phyloP scores from a whole-genome alignment of 1,284 basidiomycete species.

The Coniferiporia sulphurascens region DNA sequence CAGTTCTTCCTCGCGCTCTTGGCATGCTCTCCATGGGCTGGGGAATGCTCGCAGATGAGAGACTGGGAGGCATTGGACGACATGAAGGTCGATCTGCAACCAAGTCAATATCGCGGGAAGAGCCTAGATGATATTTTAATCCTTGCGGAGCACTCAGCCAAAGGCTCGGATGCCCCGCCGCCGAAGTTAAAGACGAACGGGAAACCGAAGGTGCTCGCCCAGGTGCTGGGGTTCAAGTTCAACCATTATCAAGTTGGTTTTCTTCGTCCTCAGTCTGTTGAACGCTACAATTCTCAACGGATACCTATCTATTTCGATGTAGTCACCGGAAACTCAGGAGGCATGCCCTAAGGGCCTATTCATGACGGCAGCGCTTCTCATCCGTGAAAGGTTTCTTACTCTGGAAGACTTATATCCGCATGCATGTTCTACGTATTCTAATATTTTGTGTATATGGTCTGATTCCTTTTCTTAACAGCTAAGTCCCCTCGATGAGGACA shows the following conservation, averaged over 20 bases:
- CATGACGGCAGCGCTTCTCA: constrained; percentile 80
- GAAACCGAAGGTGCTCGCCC: constrained; percentile 70
- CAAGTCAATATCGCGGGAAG: constrained; percentile 50
- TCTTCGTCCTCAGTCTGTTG: constrained; percentile 3
- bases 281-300: constrained; percentile 6
- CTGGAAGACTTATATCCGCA: constrained; percentile 86
- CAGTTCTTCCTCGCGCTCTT: constrained; percentile 90
- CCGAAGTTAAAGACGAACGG: constrained; percentile 26
- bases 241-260: constrained; percentile 74
- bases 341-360: constrained; percentile 71
- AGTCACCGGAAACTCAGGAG: constrained; percentile 57
- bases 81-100: constrained; percentile 35
- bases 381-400: constrained; percentile 83
- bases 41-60: constrained; percentile 32
- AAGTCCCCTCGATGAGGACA: constrained; percentile 68
- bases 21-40: constrained; percentile 78
- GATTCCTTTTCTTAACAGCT: constrained; percentile 43
- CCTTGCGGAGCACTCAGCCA: constrained; percentile 39
- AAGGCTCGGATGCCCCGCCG: constrained; percentile 19
- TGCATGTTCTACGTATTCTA: constrained; percentile 38
- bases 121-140: constrained; percentile 59
- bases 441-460: constrained; percentile 19
- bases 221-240: constrained; percentile 96
- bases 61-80: constrained; percentile 31
- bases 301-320: constrained; percentile 14